Evolutionary conservation across 139 green algal species (phyloP).

Genomic region (Chlamydomonas sp.): DNA sequence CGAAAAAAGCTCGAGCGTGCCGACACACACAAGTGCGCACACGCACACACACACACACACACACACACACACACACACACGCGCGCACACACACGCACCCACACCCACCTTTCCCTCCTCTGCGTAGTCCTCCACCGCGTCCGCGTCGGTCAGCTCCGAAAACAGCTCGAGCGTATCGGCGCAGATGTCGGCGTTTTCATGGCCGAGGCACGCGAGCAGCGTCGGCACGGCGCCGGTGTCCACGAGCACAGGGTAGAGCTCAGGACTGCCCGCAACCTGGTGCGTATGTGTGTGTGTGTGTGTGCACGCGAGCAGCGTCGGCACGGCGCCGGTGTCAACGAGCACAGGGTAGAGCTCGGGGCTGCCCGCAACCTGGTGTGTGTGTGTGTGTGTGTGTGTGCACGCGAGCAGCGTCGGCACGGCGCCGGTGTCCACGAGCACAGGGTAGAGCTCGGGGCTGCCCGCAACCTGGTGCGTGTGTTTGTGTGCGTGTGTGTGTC

Average conservation of each 20-base stretch:
- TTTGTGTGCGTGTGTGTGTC: too few species aligned
- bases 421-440: conserved; percentile 57
- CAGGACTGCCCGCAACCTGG: conserved; percentile 24
- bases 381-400: too few species aligned
- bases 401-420: conserved; percentile 25
- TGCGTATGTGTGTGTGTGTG: too few species aligned
- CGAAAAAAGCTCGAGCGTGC: conserved; percentile 68
- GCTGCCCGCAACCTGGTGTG: conserved; percentile 25
- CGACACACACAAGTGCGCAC: too few species aligned
- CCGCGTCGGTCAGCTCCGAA: conserved; percentile 85
- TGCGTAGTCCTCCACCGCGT: conserved; percentile 75
- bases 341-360: conserved; percentile 83
- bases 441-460: conserved; percentile 85
- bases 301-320: conserved; percentile 59
- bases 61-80: conserved; percentile 6
- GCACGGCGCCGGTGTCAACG: conserved; percentile 51
- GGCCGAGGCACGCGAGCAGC: conserved; percentile 72
- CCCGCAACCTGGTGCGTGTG: too few species aligned
- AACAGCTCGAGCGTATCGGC: conserved; percentile 71
- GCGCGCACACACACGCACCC: not conserved
- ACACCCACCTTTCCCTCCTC: not conserved
- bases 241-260: conserved; percentile 86
- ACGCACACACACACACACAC: too few species aligned
- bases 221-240: conserved; percentile 48
- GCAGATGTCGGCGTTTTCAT: conserved; percentile 94